phyloP scores from a whole-genome alignment of 2,329 filamentous ascomycete species.

The Aspergillus tubingensis region DNA sequence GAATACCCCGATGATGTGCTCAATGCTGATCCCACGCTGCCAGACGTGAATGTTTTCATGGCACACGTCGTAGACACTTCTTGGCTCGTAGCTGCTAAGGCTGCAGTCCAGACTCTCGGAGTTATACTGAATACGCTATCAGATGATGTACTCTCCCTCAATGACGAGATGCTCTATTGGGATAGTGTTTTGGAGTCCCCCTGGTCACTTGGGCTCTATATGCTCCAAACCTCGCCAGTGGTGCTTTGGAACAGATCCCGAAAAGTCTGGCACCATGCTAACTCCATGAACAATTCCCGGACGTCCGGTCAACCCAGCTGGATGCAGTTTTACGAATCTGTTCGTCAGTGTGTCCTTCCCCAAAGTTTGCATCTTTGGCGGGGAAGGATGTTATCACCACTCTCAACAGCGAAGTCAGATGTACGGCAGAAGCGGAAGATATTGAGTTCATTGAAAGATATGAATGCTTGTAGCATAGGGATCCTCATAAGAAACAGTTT shows the following conservation, averaged over 20 bases:
- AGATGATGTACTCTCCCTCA: conserved; percentile 79
- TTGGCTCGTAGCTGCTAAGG: conserved; percentile 89
- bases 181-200: conserved; percentile 81
- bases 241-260: conserved; percentile 71
- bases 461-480: conserved; percentile 83
- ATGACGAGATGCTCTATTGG: conserved; percentile 94
- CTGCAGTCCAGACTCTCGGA: conserved; percentile 87
- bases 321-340: conserved; percentile 74
- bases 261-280: conserved; percentile 51
- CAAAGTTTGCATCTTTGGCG: conserved; percentile 71
- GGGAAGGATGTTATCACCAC: conserved; percentile 71
- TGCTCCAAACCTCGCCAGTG: conserved; percentile 79
- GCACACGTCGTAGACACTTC: conserved; percentile 76
- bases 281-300: conserved; percentile 16
- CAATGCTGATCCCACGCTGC: neutral
- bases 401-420: conserved; percentile 73
- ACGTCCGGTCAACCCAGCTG: conserved; percentile 47
- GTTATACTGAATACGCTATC: conserved; percentile 74
- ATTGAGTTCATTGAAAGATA: conserved; percentile 71
- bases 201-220: conserved; percentile 76
- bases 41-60: conserved; percentile 26
- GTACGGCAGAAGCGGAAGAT: conserved; percentile 72
- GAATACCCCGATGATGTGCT: conserved; percentile 39
- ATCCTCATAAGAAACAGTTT: conserved; percentile 85
- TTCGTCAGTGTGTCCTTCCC: conserved; percentile 73